Percentiles rank a stretch among this genome's conserved stretches.
Conservation (phyloP, 73 alveolate species). For the Tetrahymena elliotti region DNA sequence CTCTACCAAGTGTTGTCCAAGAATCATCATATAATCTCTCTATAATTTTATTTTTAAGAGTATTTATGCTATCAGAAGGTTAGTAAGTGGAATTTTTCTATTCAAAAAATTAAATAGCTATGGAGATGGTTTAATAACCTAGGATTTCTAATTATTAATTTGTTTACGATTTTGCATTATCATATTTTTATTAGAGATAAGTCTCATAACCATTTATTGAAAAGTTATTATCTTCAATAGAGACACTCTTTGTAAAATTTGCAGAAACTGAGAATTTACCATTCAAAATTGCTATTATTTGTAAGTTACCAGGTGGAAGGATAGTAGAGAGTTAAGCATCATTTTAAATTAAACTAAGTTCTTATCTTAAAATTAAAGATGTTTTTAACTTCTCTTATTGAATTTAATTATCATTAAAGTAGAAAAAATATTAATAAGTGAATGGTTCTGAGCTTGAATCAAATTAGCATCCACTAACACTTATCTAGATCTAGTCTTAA, state of each 20-base stretch:
- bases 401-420: not conserved
- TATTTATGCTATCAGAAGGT: not conserved
- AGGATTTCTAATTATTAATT: not conserved
- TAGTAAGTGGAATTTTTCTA: not conserved
- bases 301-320: not conserved
- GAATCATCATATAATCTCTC: not conserved
- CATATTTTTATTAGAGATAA: too few species aligned
- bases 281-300: not conserved
- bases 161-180: not conserved
- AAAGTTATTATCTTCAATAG: not conserved
- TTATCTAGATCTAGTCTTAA: not conserved
- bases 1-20: not conserved
- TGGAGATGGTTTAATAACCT: too few species aligned
- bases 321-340: not conserved
- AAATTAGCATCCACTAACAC: not conserved
- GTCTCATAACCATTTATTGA: not conserved
- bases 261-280: not conserved
- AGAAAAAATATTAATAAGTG: not conserved
- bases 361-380: not conserved
- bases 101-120: not conserved
- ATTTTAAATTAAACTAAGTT: not conserved
- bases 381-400: not conserved
- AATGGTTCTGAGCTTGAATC: not conserved
- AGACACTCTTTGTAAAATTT: not conserved
- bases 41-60: not conserved